Base-by-base conservation (phyloP, 2,329 filamentous ascomycete genomes). In the Botrytis medusae region DNA sequence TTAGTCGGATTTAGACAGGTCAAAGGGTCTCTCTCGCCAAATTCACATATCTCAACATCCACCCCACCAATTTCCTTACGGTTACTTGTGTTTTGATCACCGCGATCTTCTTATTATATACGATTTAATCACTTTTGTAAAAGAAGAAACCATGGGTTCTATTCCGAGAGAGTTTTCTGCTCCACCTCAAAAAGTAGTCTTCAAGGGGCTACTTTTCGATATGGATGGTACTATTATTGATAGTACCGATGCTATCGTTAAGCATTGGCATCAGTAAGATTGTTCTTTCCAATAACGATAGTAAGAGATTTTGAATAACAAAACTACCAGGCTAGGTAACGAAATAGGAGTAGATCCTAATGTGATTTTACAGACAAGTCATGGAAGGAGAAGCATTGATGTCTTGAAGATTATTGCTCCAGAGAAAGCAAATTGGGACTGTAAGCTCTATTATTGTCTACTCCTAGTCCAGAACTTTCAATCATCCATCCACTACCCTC, bases 381-480 rank as follows among this genome's bases (percentile, higher is more conserved):
- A 99, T 83, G 96, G 96, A 75, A 90, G 95, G 74, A 87, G 96
- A 74, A 94, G 91, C 77, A 97, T 98, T 79, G 96, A 99, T 79
- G 90, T 92, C 4, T 86, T 99, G 74, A 89, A 89, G 81, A 85
- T 95, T 42, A 88, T 97, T 74, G 91, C 93, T 75, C 92, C 94
- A 25, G 90, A 93, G 78, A 93, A 94, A 81, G 96, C 96, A 60
- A 98, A 92, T 78, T 95, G 93, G 94, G 94, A 97, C 76, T 97
- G 94, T 97, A 84, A 84, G 93, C 32, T 63, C 57, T 2, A 46
- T 5, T 29, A 89, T 46, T 62, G 20, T 69, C 29, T 69, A 14
- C 61, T 44, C 20, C n/a, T 16, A 9, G 40, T 14, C 5, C 42
- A 12, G 8, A 42, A 22, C 64, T 16, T 68, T 10, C 9, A 42